Evolutionary conservation across 2,329 filamentous ascomycete species (phyloP), one percentile per base, ranked within the genome.

Genomic region (Diaporthe destruens): DNA sequence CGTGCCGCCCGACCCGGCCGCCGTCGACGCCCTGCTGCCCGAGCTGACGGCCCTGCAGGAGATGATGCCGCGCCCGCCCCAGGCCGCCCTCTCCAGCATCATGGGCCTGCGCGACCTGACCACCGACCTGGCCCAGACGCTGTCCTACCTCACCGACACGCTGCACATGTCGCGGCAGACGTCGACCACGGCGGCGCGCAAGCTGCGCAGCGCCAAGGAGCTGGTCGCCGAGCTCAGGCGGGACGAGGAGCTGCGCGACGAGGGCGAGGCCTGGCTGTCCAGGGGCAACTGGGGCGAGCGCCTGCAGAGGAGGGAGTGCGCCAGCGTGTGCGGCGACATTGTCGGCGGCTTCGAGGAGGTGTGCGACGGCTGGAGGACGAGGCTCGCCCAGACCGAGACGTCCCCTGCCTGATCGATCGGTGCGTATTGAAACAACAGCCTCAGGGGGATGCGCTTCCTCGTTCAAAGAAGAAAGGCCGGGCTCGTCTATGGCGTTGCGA

Each of bases 151-250:
- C 6, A 94, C 94, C 8, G 96, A 99, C 80, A 95, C 94, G 4
- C 87, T 99, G 44, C 96, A 98, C 82, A 98, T 98, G 92, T 95
- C 93, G 42, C 91, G 94, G 16, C 96, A 98, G 82, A 93, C 94
- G 1, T 96, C 94, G 0, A 93, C 91, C 3, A 92, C 93, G 12
- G 96, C 96, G 1, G 91, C 92, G 2, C 87, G 96, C 71, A 89
- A 94, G 56, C 85, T 99, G 67, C 92, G 93, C 76, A 93, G 91
- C 47, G 95, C 94, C 8, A 93, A 92, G 77, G 95, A 97, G 80
- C 90, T 97, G 74, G 92, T 98, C 1, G 90, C 91, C 2, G 96
- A 98, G 77, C 92, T 98, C 85, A 89, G 92, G 75, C 89, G 90
- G 72, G 96, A 98, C 78, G 91, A 94, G 73, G 94, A 98, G 77